Base-by-base conservation (phyloP, 352 stramenopile genomes). In the Phytopythium litorale region DNA sequence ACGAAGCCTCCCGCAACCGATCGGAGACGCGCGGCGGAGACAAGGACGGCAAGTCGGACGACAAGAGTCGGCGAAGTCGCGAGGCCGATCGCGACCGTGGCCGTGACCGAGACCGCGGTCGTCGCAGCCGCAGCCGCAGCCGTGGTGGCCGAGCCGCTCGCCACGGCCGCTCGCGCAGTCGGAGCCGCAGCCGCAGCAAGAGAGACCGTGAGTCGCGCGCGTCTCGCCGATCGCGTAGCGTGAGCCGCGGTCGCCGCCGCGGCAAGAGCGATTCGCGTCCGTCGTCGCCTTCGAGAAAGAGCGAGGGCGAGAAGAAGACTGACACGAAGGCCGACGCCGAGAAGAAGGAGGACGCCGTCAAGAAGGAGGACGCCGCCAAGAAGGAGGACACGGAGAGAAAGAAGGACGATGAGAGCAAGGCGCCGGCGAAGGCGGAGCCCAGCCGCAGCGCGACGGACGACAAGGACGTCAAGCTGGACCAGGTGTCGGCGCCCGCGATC, bases 401-500 rank as follows among this genome's bases (percentile, higher is more conserved):
- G 45, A 30, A 51, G n/a, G 9, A 30, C 6, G 43, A 16, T 9
- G 46, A 52, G 46, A 25, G 28, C 2, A 28, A 35, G 46, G 46
- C 25, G 21, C 21, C 30, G 28, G 13, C 43, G 35, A 71, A 50
- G 40, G 67, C 58, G 12, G 56, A 66, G 18, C 15, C 54, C n/a
- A 51, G 19, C 46, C 15, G 28, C 54, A 64, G 53, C 53, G 62
- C 65, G 53, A 53, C 68, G 38, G 74, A 79, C 63, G 66, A 69
- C 37, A 83, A 90, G 56, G 83, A 94, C 37, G 84, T 91, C 15
- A 90, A 92, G 66, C 60, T 87, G 48, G 80, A 94, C 49, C 75
- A 91, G 46, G 75, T 94, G 21, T 82, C 83, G 28, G 86, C 86
- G 23, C 86, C 86, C 56, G 86, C 86, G 4, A 94, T 94, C 65